phyloP scores from a whole-genome alignment of 352 stramenopile genomes.

The Elongisporangium senticosum region DNA sequence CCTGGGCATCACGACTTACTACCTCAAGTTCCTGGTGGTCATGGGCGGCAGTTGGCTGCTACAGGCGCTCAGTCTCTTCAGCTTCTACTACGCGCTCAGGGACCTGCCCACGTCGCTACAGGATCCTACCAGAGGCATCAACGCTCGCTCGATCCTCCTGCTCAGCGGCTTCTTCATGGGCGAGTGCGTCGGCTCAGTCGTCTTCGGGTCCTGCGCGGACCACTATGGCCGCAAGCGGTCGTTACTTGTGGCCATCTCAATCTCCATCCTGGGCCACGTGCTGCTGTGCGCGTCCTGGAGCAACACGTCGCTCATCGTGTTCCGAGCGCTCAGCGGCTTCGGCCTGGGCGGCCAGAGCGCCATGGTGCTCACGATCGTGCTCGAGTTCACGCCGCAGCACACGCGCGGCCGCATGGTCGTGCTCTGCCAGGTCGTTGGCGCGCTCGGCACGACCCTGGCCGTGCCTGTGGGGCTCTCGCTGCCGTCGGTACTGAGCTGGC shows the following conservation, averaged over 20 bases:
- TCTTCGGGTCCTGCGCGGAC: slow-evolving; percentile 52
- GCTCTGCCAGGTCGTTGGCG: slow-evolving; percentile 31
- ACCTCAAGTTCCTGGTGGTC: slow-evolving; percentile 34
- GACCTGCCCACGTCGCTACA: slow-evolving; percentile 8
- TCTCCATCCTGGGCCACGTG: slow-evolving; percentile 35
- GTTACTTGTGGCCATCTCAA: slow-evolving; percentile 27
- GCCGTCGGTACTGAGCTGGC: slow-evolving; percentile 14
- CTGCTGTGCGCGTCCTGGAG: slow-evolving; percentile 30
- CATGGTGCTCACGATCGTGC: slow-evolving; percentile 39
- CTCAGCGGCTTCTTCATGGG: slow-evolving; percentile 38
- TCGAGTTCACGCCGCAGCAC: slow-evolving; percentile 57
- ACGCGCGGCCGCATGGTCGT: slow-evolving; percentile 56
- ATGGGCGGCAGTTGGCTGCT: slow-evolving; percentile 43
- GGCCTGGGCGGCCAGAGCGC: slow-evolving; percentile 53
- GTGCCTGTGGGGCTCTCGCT: slow-evolving; percentile 27
- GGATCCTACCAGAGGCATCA: slow-evolving; percentile 5
- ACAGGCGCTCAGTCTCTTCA: slow-evolving; percentile 32
- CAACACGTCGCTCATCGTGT: slow-evolving; percentile 32
- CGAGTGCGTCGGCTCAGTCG: slow-evolving; percentile 33
- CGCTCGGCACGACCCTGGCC: slow-evolving; percentile 32
- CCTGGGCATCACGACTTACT: slow-evolving; percentile 40
- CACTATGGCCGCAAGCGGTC: slow-evolving; percentile 44
- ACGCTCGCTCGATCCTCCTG: slow-evolving; percentile 21
- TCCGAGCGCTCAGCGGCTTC: slow-evolving; percentile 34
- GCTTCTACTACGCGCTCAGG: slow-evolving; percentile 23